These are phyloP conservation scores for Ogataea degrootiae DNA, from an alignment of 805 yeast genomes.

Conservation along the genomic window DNA sequence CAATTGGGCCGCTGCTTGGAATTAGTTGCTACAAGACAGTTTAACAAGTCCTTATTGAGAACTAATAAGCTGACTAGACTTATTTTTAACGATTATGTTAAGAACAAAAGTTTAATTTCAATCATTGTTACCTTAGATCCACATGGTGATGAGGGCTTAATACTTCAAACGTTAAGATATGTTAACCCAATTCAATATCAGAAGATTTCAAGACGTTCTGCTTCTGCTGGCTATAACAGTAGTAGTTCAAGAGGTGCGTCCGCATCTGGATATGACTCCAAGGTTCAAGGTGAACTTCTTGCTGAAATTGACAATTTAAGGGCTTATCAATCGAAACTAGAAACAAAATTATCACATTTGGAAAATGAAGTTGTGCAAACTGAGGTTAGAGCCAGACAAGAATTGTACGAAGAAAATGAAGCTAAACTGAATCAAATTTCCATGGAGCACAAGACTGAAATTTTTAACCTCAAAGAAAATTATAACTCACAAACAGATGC, in stretches of 20 bases:
- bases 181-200: slow-evolving; percentile 27
- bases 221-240: slow-evolving; percentile 6
- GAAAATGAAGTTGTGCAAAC: slow-evolving; percentile 23
- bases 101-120: slow-evolving; percentile 26
- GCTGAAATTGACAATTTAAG: slow-evolving; percentile 27
- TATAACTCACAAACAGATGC: slow-evolving; percentile 21
- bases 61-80: slow-evolving; percentile 46
- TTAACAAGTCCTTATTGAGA: slow-evolving; percentile 40
- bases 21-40: slow-evolving; percentile 33
- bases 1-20: slow-evolving; percentile 47
- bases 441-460: slow-evolving; percentile 27
- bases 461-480: slow-evolving; percentile 30
- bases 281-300: slow-evolving; percentile 18
- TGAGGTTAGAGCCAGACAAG: slow-evolving; percentile 27
- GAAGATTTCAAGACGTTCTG: slow-evolving; percentile 19
- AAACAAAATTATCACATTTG: slow-evolving; percentile 18
- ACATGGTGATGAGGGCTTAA: slow-evolving; percentile 31
- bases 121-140: slow-evolving; percentile 37
- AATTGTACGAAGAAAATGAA: slow-evolving; percentile 31
- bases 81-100: slow-evolving; percentile 40
- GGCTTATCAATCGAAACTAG: slow-evolving; percentile 15
- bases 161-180: slow-evolving; percentile 28
- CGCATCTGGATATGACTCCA: slow-evolving; percentile 3
- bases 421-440: slow-evolving; percentile 34
- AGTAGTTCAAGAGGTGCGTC: slow-evolving; percentile 3